These are phyloP conservation scores for Macrolepiota dolichaula DNA, from an alignment of 768 basidiomycete species.

Conservation along the genomic window DNA sequence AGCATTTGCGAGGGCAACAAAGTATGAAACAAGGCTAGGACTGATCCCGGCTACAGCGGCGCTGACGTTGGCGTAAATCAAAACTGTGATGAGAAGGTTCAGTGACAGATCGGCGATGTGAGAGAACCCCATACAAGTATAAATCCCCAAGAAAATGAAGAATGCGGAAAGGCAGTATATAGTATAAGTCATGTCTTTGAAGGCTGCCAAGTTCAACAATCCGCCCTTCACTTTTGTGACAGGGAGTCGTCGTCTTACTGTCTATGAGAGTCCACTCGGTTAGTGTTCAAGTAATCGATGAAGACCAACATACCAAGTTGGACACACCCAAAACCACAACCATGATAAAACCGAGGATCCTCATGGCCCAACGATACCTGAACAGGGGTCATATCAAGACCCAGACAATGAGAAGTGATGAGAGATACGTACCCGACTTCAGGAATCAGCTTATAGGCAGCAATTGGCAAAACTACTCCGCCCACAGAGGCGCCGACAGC, in stretches of 20 bases:
- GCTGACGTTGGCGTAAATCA: constrained; percentile 65
- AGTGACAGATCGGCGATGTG: neutral
- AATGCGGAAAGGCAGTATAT: constrained; percentile 57
- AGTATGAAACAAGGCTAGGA: constrained; percentile 54
- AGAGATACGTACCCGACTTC: constrained; percentile 32
- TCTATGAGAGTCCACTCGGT: constrained; percentile 18
- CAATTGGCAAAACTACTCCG: constrained; percentile 65
- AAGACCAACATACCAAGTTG: constrained; percentile 27
- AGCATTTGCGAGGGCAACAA: constrained; percentile 67
- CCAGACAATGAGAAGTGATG: neutral
- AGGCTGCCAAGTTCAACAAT: constrained; percentile 51
- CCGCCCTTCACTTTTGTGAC: constrained; percentile 52
- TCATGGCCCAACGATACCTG: constrained; percentile 76
- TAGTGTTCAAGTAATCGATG: neutral
- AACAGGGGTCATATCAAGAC: neutral
- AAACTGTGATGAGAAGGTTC: constrained; percentile 39
- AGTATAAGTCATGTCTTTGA: constrained; percentile 49
- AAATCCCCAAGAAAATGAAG: constrained; percentile 63
- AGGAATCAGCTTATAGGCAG: constrained; percentile 51
- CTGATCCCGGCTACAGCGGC: constrained; percentile 48
- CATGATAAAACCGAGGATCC: constrained; percentile 65
- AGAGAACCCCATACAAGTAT: constrained; percentile 44
- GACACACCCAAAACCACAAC: constrained; percentile 46
- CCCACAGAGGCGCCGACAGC: constrained; percentile 69
- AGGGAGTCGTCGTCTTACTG: constrained; percentile 50